Percentiles rank a stretch among this genome's conserved stretches.
phyloP scores from a whole-genome alignment of 768 basidiomycete species.

The Pleurotus tuoliensis region DNA sequence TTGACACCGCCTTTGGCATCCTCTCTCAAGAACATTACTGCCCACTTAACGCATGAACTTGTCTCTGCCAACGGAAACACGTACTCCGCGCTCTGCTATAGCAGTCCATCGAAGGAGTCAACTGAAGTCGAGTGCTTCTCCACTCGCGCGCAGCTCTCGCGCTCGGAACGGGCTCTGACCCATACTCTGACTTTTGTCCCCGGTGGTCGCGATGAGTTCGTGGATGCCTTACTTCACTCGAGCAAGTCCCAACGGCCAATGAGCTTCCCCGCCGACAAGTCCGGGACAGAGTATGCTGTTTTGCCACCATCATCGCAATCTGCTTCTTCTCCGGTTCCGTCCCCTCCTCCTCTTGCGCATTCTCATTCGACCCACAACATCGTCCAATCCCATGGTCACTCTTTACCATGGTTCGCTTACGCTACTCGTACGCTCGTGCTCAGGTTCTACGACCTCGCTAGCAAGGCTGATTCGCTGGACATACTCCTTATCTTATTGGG shows the following conservation, averaged over 20 bases:
- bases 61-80: constrained; percentile 37
- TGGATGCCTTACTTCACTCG: constrained; percentile 26
- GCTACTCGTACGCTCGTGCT: constrained; percentile 70
- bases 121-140: constrained; percentile 14
- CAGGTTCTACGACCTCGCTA: constrained; percentile 84
- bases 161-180: constrained; percentile 30
- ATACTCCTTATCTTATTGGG: constrained; percentile 92
- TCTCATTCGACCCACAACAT: constrained; percentile 13
- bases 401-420: constrained; percentile 86
- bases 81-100: constrained; percentile 53
- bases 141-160: constrained; percentile 26
- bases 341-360: constrained; percentile 7
- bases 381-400: constrained; percentile 47
- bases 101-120: constrained; percentile 12
- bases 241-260: constrained; percentile 11
- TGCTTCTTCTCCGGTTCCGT: constrained; percentile 9
- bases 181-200: constrained; percentile 51
- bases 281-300: constrained; percentile 46
- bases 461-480: constrained; percentile 94
- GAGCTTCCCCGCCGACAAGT: constrained; percentile 27
- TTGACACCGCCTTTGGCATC: constrained; percentile 38
- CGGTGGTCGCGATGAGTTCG: constrained; percentile 48
- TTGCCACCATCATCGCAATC: constrained; percentile 25
- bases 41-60: constrained; percentile 40
- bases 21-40: constrained; percentile 44